Percentiles rank a stretch among this genome's conserved stretches.
These are phyloP conservation scores for Colletotrichum higginsianum DNA, from an alignment of 2,329 filamentous ascomycete genomes.

Conservation along the genomic window DNA sequence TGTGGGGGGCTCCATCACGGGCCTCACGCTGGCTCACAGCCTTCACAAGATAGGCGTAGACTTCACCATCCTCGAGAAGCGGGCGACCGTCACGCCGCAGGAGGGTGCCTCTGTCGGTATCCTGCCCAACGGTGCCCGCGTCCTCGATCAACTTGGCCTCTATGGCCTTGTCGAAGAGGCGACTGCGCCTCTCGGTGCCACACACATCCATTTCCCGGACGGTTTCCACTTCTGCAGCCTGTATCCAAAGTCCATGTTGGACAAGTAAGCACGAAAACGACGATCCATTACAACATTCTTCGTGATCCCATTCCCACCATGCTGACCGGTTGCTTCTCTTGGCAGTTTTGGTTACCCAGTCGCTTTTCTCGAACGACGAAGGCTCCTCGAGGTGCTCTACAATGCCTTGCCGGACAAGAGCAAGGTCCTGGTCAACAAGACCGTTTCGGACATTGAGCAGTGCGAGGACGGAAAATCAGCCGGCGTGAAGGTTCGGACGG, in stretches of 20 bases:
- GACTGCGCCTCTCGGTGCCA: background rate
- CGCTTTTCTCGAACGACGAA: slow-evolving; percentile 3
- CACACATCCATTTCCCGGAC: background rate
- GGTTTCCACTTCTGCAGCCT: background rate
- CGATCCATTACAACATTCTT: background rate
- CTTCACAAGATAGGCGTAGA: slow-evolving; percentile 6
- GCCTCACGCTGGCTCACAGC: slow-evolving; percentile 6
- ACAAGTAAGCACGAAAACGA: background rate
- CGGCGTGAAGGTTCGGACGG: background rate
- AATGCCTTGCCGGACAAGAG: slow-evolving; percentile 8
- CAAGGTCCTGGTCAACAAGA: slow-evolving; percentile 1
- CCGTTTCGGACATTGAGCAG: background rate
- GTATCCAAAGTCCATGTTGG: slow-evolving; percentile 6
- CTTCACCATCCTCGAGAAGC: slow-evolving; percentile 6
- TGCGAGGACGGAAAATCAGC: background rate
- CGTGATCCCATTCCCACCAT: no score
- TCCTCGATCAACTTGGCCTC: background rate
- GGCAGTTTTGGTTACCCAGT: slow-evolving; percentile 2
- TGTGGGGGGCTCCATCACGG: slow-evolving; percentile 3
- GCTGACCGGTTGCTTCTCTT: background rate
- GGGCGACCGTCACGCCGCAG: background rate
- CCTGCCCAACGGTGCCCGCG: background rate
- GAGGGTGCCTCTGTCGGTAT: background rate
- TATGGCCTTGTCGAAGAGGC: background rate
- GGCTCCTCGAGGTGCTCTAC: slow-evolving; percentile 4